phyloP scores from a whole-genome alignment of 768 basidiomycete species.

The Podaxis rugospora region DNA sequence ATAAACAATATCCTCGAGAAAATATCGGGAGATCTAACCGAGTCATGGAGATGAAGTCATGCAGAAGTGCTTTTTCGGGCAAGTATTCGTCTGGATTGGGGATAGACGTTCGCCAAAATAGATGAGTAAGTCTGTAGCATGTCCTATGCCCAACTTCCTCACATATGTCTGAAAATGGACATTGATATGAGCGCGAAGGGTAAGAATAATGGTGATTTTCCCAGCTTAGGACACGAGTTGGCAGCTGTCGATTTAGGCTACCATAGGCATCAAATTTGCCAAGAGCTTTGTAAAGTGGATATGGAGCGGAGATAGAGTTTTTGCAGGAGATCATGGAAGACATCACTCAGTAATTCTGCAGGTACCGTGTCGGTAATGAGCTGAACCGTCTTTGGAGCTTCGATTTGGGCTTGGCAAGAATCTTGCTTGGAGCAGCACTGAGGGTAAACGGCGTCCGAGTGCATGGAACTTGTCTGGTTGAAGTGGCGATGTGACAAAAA shows the following conservation, averaged over 20 bases:
- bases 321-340: slow-evolving; percentile 6
- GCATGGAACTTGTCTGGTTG: background rate
- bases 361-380: background rate
- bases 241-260: background rate
- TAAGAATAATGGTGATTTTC: slow-evolving; percentile 14
- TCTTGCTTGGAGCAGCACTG: background rate
- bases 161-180: slow-evolving; percentile 4
- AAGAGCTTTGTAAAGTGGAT: slow-evolving; percentile 16
- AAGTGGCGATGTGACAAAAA: background rate
- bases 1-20: slow-evolving; percentile 4
- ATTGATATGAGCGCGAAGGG: background rate
- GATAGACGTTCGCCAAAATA: background rate
- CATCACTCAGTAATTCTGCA: background rate
- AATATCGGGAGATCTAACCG: slow-evolving; percentile 9
- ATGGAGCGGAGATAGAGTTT: slow-evolving; percentile 25
- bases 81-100: background rate
- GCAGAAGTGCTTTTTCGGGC: slow-evolving; percentile 1
- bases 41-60: slow-evolving; percentile 7
- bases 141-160: slow-evolving; percentile 1
- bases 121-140: background rate
- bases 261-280: background rate
- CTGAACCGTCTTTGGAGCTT: background rate
- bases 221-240: slow-evolving; percentile 10
- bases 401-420: slow-evolving; percentile 5
- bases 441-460: background rate